Percentiles rank a stretch among this genome's conserved stretches.
phyloP scores from a whole-genome alignment of 2,329 filamentous ascomycete genomes.

The Fusarium sp. region DNA sequence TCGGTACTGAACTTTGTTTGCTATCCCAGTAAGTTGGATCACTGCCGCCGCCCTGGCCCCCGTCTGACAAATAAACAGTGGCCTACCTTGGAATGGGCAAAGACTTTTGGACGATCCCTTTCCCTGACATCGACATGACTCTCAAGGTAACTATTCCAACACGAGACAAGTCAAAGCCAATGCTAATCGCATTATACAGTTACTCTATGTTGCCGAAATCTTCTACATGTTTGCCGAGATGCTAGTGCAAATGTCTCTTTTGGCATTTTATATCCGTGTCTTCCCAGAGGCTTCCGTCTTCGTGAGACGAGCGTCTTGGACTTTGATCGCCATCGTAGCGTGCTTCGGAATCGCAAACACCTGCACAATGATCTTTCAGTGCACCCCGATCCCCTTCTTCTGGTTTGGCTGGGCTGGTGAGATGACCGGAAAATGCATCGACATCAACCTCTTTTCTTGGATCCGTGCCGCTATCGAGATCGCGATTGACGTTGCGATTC shows the following conservation, averaged over 20 bases:
- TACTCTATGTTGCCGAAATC: conserved; percentile 21
- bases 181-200: background rate
- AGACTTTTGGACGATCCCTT: conserved; percentile 17
- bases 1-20: background rate
- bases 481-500: conserved; percentile 13
- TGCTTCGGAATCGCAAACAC: conserved; percentile 22
- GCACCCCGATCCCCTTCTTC: conserved; percentile 12
- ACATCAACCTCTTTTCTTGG: conserved; percentile 26
- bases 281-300: conserved; percentile 7
- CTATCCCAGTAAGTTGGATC: background rate
- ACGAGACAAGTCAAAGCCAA: background rate
- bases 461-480: conserved; percentile 21
- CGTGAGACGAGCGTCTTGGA: conserved; percentile 6
- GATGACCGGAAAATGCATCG: conserved; percentile 6
- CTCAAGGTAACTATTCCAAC: conserved; percentile 1
- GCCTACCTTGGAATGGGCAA: conserved; percentile 11
- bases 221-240: conserved; percentile 25
- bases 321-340: conserved; percentile 4
- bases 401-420: conserved; percentile 18
- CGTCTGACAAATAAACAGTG: background rate
- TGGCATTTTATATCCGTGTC: conserved; percentile 21
- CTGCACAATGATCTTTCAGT: conserved; percentile 20
- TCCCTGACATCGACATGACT: conserved; percentile 11
- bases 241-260: conserved; percentile 14
- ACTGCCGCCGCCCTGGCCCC: background rate